These are phyloP conservation scores for Marasmius fiardii DNA, from an alignment of 1,284 basidiomycete genomes.

Conservation along the genomic window DNA sequence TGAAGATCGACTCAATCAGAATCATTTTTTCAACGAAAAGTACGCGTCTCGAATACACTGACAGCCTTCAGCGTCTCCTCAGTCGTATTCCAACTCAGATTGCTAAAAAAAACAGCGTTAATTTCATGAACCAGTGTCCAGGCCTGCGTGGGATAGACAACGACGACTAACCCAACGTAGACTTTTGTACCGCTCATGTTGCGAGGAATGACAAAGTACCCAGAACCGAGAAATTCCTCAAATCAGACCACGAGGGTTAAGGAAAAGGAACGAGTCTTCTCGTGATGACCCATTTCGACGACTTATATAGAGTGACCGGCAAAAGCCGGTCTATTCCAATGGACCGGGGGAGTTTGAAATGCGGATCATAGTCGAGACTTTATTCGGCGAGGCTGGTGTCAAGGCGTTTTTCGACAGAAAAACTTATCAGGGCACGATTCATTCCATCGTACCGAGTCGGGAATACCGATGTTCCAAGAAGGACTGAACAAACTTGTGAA, in stretches of 20 bases:
- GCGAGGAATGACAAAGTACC: conserved; percentile 36
- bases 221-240: conserved; percentile 45
- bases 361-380: too few relatives aligned
- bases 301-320: conserved; percentile 44
- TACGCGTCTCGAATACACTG: too few relatives aligned
- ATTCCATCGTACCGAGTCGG: too few relatives aligned
- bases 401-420: too few relatives aligned
- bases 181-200: conserved; percentile 70
- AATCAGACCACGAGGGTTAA: conserved; percentile 39
- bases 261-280: conserved; percentile 31
- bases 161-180: conserved; percentile 80
- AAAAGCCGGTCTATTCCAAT: conserved; percentile 41
- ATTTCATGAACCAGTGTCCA: conserved; percentile 24
- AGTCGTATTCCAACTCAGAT: conserved; percentile 92
- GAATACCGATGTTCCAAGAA: too few relatives aligned
- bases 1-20: conserved; percentile 35
- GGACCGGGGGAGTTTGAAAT: too few relatives aligned
- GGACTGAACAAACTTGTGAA: too few relatives aligned
- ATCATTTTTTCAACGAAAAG: too few relatives aligned
- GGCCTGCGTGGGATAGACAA: conserved; percentile 30
- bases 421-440: too few relatives aligned
- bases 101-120: conserved; percentile 61
- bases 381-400: too few relatives aligned
- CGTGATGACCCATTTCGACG: conserved; percentile 24
- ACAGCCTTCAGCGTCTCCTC: conserved; percentile 85